Percentiles rank a stretch among this genome's conserved stretches.
These are phyloP conservation scores for Moniliella sp. DNA, from an alignment of 1,284 basidiomycete genomes.

Conservation along the genomic window DNA sequence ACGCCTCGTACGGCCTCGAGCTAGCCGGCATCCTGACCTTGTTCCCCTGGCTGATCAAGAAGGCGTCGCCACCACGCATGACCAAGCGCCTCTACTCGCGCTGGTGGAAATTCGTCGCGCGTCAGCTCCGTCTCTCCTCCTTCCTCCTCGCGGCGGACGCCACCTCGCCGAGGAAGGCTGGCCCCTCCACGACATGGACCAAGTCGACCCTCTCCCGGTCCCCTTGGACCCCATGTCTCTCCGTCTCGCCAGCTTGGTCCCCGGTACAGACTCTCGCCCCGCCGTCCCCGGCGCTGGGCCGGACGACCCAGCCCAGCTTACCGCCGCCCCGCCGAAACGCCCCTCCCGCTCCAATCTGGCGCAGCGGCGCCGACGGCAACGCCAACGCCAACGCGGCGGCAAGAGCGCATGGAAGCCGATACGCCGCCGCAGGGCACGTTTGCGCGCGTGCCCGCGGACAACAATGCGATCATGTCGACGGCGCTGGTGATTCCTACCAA, in stretches of 20 bases:
- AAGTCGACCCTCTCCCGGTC: no score
- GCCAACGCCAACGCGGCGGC: no score
- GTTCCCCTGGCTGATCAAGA: slow-evolving; percentile 56
- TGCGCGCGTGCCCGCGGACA: slow-evolving; percentile 22
- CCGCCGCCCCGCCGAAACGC: no score
- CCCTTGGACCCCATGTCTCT: no score
- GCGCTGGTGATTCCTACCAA: slow-evolving; percentile 18
- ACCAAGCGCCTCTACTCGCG: slow-evolving; percentile 40
- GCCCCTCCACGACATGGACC: no score
- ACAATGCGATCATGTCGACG: slow-evolving; percentile 13
- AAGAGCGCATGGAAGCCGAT: no score
- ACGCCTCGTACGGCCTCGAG: slow-evolving; percentile 41
- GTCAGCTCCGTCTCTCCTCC: slow-evolving; percentile 52
- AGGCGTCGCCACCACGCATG: slow-evolving; percentile 48
- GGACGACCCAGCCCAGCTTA: no score
- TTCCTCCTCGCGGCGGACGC: slow-evolving; percentile 46
- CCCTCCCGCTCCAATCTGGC: no score
- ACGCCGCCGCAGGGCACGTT: slow-evolving; percentile 34
- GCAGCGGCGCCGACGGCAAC: no score
- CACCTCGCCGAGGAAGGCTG: neutral
- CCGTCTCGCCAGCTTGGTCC: no score
- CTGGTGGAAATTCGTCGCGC: slow-evolving; percentile 49
- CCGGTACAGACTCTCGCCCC: no score
- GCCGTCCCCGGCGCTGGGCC: no score
- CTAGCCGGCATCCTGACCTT: slow-evolving; percentile 61